These are phyloP conservation scores for Spathaspora sp. DNA, from an alignment of 805 yeast genomes.

Conservation along the genomic window DNA sequence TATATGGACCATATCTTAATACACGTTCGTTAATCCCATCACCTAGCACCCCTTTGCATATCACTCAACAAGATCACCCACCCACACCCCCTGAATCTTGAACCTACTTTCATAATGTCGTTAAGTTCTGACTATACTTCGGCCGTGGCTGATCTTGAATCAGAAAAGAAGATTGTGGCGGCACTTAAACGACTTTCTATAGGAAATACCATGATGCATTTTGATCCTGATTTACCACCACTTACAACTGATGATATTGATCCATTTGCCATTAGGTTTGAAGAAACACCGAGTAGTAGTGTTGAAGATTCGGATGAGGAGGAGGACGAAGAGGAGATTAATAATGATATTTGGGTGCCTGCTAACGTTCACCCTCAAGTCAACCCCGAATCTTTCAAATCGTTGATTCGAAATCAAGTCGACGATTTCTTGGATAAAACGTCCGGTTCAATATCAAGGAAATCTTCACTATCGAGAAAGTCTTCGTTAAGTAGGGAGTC, in stretches of 20 bases:
- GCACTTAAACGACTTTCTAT: conserved; percentile 72
- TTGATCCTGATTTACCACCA: conserved; percentile 71
- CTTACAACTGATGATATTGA: conserved; percentile 26
- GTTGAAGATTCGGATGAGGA: conserved; percentile 18
- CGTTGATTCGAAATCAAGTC: conserved; percentile 60
- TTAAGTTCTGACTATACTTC: conserved; percentile 22
- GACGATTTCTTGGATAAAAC: conserved; percentile 43
- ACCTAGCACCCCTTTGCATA: neutral
- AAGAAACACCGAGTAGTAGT: conserved; percentile 10
- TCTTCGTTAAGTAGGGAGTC: conserved; percentile 11
- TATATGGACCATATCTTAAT: too few species aligned
- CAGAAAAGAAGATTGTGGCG: conserved; percentile 68
- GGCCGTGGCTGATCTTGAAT: conserved; percentile 76
- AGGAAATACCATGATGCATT: conserved; percentile 53
- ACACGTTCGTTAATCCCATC: neutral
- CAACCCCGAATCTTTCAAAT: conserved; percentile 83
- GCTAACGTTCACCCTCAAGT: conserved; percentile 91
- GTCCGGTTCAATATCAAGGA: conserved; percentile 15
- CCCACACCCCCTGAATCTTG: neutral
- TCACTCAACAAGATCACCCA: neutral
- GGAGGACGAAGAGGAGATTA: conserved; percentile 16
- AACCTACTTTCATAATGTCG: neutral
- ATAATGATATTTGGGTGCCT: conserved; percentile 77
- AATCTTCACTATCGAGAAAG: conserved; percentile 15
- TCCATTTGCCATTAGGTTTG: conserved; percentile 10